A percentile compares a stretch with the other conserved stretches of the same genome.
Conservation (phyloP, 768 basidiomycete genomes). For the Boletus eberwhitei region DNA sequence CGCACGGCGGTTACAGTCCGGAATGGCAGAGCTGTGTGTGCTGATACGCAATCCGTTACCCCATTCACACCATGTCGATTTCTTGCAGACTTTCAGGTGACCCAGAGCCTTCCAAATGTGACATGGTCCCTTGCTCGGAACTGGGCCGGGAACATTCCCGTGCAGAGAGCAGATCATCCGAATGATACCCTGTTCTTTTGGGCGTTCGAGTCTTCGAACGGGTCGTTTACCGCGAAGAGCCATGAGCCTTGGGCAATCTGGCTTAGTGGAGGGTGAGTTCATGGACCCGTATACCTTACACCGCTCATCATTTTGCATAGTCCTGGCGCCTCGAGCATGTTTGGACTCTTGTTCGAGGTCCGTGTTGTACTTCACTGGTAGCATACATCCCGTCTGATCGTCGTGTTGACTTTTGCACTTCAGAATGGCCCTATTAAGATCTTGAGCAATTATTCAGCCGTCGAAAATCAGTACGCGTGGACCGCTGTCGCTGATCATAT, state of each 20-base stretch:
- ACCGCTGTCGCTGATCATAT: slow-evolving; percentile 44
- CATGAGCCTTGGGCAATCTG: slow-evolving; percentile 66
- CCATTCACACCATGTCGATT: neutral
- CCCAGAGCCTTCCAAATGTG: slow-evolving; percentile 51
- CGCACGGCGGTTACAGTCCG: slow-evolving; percentile 45
- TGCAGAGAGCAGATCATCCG: slow-evolving; percentile 54
- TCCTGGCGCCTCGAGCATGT: slow-evolving; percentile 65
- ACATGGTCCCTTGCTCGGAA: slow-evolving; percentile 46
- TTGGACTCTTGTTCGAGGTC: slow-evolving; percentile 60
- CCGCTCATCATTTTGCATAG: slow-evolving; percentile 25
- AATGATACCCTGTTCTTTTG: slow-evolving; percentile 67
- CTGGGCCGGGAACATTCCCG: slow-evolving; percentile 63
- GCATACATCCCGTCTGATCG: too few species aligned
- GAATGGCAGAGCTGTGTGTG: slow-evolving; percentile 59
- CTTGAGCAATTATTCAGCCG: slow-evolving; percentile 43
- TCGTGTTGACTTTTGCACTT: neutral
- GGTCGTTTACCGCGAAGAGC: slow-evolving; percentile 47
- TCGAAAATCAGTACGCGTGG: slow-evolving; percentile 55
- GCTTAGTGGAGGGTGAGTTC: slow-evolving; percentile 63
- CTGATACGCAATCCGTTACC: neutral
- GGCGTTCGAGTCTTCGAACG: slow-evolving; percentile 53
- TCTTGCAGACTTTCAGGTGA: slow-evolving; percentile 55
- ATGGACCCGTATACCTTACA: neutral
- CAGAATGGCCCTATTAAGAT: slow-evolving; percentile 70
- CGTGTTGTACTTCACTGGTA: slow-evolving; percentile 5